A percentile compares a stretch with the other conserved stretches of the same genome.
phyloP scores from a whole-genome alignment of 129 eudicot species.

The Ambrosia trifida region DNA sequence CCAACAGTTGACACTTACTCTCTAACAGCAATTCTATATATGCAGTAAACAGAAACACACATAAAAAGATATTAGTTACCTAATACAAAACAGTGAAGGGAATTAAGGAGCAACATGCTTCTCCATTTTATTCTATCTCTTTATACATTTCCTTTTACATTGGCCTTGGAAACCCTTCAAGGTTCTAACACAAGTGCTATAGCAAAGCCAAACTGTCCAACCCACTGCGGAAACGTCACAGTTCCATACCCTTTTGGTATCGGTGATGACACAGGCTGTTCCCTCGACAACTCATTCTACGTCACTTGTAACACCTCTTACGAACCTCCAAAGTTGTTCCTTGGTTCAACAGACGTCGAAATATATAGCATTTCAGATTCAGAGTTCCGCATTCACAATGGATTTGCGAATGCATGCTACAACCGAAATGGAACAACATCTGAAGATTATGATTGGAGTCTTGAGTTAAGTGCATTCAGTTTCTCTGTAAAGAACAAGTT shows the following conservation, averaged over 20 bases:
- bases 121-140: slow-evolving; percentile 8
- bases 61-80: too few relatives aligned
- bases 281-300: slow-evolving; percentile 18
- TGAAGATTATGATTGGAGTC: background rate
- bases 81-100: background rate
- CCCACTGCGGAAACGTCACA: slow-evolving; percentile 29
- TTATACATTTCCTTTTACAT: background rate
- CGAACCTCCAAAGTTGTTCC: slow-evolving; percentile 25
- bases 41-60: too few relatives aligned
- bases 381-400: background rate
- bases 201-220: slow-evolving; percentile 21
- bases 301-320: slow-evolving; percentile 31
- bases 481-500: background rate
- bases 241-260: slow-evolving; percentile 42
- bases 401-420: too few relatives aligned
- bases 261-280: slow-evolving; percentile 22
- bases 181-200: background rate
- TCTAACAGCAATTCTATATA: too few relatives aligned
- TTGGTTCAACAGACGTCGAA: background rate
- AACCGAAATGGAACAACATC: background rate
- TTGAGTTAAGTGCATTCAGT: background rate
- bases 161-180: background rate
- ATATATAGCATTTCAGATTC: background rate
- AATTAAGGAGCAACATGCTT: slow-evolving; percentile 5
- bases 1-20: too few relatives aligned